These are phyloP conservation scores for Pelargonium citronellum DNA, from an alignment of 441 rosid species.

Conservation along the genomic window DNA sequence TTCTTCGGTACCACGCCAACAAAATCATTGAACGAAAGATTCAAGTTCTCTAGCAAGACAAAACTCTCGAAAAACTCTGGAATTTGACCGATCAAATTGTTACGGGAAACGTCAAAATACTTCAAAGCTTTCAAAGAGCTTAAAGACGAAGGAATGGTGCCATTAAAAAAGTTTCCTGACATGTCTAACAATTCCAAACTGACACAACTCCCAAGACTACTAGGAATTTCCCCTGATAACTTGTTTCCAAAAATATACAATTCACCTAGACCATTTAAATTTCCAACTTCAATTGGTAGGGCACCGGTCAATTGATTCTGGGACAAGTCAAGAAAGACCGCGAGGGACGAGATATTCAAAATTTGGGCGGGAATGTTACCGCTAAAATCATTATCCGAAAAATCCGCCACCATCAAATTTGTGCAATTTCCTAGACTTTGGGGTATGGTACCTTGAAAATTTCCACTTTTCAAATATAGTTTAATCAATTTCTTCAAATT, in stretches of 20 bases:
- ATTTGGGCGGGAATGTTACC: constrained; percentile 21
- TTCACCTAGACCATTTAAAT: not conserved
- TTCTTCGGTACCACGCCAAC: constrained; percentile 19
- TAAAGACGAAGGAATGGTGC: constrained; percentile 19
- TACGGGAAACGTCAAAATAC: constrained; percentile 20
- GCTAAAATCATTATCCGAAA: constrained; percentile 15
- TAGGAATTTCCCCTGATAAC: constrained; percentile 23
- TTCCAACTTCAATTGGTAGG: constrained; percentile 17
- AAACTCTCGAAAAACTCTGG: constrained; percentile 16
- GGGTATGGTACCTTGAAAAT: constrained; percentile 20
- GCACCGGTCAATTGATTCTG: constrained; percentile 15
- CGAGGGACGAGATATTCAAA: not conserved
- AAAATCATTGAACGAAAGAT: constrained; percentile 27
- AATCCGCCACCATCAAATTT: not conserved
- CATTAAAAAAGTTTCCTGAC: constrained; percentile 24
- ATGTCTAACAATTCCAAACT: constrained; percentile 18
- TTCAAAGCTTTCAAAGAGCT: constrained; percentile 19
- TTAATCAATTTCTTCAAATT: not conserved
- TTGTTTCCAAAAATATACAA: constrained; percentile 14
- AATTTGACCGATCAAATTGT: constrained; percentile 23
- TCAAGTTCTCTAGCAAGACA: constrained; percentile 1
- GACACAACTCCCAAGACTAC: constrained; percentile 17
- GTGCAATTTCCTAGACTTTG: constrained; percentile 11
- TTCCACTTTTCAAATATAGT: not conserved
- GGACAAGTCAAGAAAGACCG: not conserved